phyloP scores from a whole-genome alignment of 1,139 yeast genomes.

The Saccharomyces hybrid region DNA sequence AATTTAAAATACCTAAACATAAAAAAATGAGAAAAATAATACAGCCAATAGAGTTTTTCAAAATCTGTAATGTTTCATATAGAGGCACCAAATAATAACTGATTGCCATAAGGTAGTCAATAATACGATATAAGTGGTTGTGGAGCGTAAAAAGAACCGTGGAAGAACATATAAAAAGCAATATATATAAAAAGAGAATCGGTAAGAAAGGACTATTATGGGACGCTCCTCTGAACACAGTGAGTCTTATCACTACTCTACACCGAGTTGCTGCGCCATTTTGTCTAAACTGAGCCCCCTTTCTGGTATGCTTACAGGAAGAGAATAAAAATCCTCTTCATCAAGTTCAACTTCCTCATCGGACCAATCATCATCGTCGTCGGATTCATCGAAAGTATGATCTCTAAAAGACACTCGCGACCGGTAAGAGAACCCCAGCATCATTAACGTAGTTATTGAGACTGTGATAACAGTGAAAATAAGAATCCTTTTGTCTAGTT shows the following conservation, averaged over 20 bases:
- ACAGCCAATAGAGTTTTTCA: too few relatives aligned
- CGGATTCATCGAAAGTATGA: neutral
- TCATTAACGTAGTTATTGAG: constrained; percentile 5
- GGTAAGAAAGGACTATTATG: neutral
- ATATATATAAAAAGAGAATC: neutral
- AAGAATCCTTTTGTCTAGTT: constrained; percentile 6
- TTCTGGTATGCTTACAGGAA: constrained; percentile 3
- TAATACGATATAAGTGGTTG: neutral
- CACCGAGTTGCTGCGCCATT: constrained; percentile 3
- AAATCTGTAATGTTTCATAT: too few relatives aligned
- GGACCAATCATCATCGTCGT: constrained; percentile 4
- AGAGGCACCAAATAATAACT: too few relatives aligned
- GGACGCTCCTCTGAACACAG: neutral
- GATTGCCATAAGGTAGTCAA: neutral
- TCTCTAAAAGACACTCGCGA: neutral
- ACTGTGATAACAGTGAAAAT: constrained; percentile 8
- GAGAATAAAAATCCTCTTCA: constrained; percentile 2
- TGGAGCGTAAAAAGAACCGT: too few relatives aligned
- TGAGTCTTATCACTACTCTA: neutral
- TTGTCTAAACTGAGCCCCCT: constrained; percentile 2
- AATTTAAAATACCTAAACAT: neutral
- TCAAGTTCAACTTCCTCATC: constrained; percentile 5
- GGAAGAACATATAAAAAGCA: neutral
- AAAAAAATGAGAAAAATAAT: too few relatives aligned
- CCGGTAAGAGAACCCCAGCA: constrained; percentile 7